Evolutionary conservation across 345 rosid species (phyloP), one percentile per base, ranked within the genome.

Genomic region (Turritis glabra): DNA sequence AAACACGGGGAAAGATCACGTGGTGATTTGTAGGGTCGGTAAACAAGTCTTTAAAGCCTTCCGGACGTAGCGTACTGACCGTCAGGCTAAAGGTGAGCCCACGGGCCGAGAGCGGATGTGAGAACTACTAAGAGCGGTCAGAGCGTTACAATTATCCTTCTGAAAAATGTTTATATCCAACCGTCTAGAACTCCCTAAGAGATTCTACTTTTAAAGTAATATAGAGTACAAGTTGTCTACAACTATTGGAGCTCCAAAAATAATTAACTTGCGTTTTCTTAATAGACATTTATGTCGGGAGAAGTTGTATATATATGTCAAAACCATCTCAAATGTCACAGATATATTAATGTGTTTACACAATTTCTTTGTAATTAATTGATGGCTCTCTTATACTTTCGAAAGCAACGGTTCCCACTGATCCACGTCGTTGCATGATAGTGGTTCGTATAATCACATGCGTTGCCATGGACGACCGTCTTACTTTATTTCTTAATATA

Each of bases 341-440:
- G 19, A 8, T 47, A 33, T 50, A 61, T 46, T 19, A 38, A 63
- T 69, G 52, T 22, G 38, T 58, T 44, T 74, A 30, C 46, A 35
- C 14, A n/a, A 44, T 44, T 50, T 66, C 21, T 5, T n/a, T 33
- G 69, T 23, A 52, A 46, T 22, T 7, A 48, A 48, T 32, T 53
- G 57, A 68, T 69, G 57, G 32, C 22, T 51, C 22, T 60, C 52
- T 41, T 76, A 76, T 76, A 43, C 33, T 46, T 33, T 13, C 8
- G 23, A 64, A 65, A 64, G 56, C 25, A 48, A 71, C 72, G 80
- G 68, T 65, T 57, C 46, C 15, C 14, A 57, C 54, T 71, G 21
- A 71, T 64, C 76, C 80, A 77, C 80, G 80, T 56, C 76, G 61
- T 71, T 64, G 76, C 67, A 63, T 64, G 66, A 40, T 76, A 43